These are phyloP conservation scores for Forsythia suspensa DNA, from an alignment of 257 asterid genomes.

Conservation along the genomic window DNA sequence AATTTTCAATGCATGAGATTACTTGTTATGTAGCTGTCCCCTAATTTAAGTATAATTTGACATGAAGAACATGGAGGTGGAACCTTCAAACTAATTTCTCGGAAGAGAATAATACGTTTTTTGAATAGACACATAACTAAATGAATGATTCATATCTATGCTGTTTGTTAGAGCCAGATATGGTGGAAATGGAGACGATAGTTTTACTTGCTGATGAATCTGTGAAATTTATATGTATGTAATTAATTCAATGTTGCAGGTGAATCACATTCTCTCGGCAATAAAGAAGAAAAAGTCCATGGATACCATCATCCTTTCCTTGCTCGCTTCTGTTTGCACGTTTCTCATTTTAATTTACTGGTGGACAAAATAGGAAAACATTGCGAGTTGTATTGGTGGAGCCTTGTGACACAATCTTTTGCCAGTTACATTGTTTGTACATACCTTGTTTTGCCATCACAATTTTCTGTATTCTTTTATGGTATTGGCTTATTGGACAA, in stretches of 20 bases:
- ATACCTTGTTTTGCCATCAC: constrained; percentile 30
- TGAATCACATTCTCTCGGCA: constrained; percentile 68
- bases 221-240: not conserved
- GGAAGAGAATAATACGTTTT: not conserved
- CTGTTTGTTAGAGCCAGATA: not conserved
- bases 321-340: constrained; percentile 87
- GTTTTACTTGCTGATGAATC: not conserved
- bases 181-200: constrained; percentile 7
- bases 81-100: not conserved
- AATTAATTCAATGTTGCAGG: constrained; percentile 46
- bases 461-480: constrained; percentile 22
- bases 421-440: constrained; percentile 38
- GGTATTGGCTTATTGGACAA: constrained; percentile 20
- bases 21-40: not conserved
- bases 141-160: not conserved
- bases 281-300: constrained; percentile 93
- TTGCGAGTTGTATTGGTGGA: constrained; percentile 15
- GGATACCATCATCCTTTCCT: constrained; percentile 86
- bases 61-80: not conserved
- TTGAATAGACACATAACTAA: not conserved
- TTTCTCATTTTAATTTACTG: constrained; percentile 83
- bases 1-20: not conserved
- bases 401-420: constrained; percentile 25
- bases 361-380: constrained; percentile 68
- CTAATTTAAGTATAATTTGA: not conserved